phyloP scores from a whole-genome alignment of 306 rosid species.

The Castanea sativa region DNA sequence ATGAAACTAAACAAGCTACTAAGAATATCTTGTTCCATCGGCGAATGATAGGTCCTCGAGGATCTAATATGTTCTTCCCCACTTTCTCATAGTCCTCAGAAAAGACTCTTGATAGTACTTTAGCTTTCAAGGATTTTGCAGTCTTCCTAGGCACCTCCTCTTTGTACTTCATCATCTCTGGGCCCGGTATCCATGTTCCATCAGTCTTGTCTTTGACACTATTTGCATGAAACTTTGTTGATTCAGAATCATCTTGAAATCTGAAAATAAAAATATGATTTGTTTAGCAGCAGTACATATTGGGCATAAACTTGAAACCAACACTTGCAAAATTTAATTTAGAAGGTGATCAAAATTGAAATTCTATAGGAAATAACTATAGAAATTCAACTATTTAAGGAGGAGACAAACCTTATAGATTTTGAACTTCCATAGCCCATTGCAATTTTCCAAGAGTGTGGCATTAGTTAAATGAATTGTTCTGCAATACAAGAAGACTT shows the following conservation, averaged over 20 bases:
- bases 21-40: slow-evolving; percentile 52
- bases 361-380: too few relatives aligned
- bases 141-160: slow-evolving; percentile 18
- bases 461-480: too few relatives aligned
- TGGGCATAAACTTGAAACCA: too few relatives aligned
- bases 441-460: too few relatives aligned
- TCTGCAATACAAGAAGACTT: too few relatives aligned
- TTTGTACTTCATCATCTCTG: slow-evolving; percentile 5
- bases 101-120: slow-evolving; percentile 52
- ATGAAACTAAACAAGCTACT: slow-evolving; percentile 40
- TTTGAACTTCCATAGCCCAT: too few relatives aligned
- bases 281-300: too few relatives aligned
- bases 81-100: slow-evolving; percentile 53
- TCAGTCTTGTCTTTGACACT: slow-evolving; percentile 34
- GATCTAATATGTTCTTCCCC: slow-evolving; percentile 44
- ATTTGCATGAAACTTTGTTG: slow-evolving; percentile 14
- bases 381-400: too few relatives aligned
- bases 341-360: too few relatives aligned
- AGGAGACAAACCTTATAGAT: too few relatives aligned
- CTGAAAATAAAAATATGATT: slow-evolving; percentile 13
- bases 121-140: slow-evolving; percentile 31
- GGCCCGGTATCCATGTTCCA: slow-evolving; percentile 26
- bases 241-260: slow-evolving; percentile 39
- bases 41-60: slow-evolving; percentile 34
- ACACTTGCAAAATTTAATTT: too few relatives aligned